Evolutionary conservation across 2,329 filamentous ascomycete genomes (phyloP).

Genomic region (Zelopaecilomyces penicillatus): DNA sequence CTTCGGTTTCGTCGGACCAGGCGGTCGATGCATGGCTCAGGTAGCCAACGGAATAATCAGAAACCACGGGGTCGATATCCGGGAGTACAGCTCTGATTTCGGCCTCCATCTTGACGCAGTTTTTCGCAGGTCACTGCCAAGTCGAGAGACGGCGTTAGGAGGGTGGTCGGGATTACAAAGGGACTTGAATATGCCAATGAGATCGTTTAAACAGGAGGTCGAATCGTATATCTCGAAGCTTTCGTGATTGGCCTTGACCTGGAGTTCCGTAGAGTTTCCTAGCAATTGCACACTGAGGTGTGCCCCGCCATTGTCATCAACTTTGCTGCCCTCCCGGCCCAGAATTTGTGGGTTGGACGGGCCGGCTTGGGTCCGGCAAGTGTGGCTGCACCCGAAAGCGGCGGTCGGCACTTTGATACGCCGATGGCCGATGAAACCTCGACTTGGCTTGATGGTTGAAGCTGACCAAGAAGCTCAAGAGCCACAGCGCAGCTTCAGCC

Average conservation of each 20-base stretch:
- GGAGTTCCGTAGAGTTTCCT: neutral
- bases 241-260: neutral
- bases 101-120: conserved; percentile 58
- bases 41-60: conserved; percentile 90
- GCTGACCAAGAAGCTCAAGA: neutral
- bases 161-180: too few relatives aligned
- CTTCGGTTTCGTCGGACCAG: conserved; percentile 67
- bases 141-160: too few relatives aligned
- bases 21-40: conserved; percentile 84
- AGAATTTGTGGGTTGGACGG: too few relatives aligned
- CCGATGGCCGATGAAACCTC: neutral
- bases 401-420: neutral
- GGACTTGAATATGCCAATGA: too few relatives aligned
- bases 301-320: neutral
- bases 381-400: too few relatives aligned
- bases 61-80: conserved; percentile 79
- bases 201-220: too few relatives aligned
- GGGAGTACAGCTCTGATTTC: conserved; percentile 80
- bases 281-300: neutral
- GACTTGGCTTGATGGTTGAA: neutral
- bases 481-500: too few relatives aligned
- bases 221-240: too few relatives aligned
- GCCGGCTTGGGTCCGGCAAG: too few relatives aligned
- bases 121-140: conserved; percentile 8
- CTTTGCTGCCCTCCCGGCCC: too few relatives aligned